Evolutionary conservation across 495 filamentous ascomycete genomes (phyloP), one percentile per base, ranked within the genome.

Genomic region (Lophiostoma macrostomum): DNA sequence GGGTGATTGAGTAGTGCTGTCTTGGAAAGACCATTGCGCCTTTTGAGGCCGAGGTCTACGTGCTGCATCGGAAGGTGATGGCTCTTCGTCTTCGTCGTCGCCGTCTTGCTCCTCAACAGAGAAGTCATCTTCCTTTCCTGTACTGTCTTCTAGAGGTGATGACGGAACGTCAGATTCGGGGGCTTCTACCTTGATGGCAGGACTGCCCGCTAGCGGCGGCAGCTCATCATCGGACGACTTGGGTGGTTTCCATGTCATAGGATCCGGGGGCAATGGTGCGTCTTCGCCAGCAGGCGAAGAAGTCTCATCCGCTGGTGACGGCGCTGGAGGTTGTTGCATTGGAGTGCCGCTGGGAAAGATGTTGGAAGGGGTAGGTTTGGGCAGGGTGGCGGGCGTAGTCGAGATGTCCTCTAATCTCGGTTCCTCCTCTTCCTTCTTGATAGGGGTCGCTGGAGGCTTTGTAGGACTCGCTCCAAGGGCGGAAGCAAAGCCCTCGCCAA

Each of bases 171-270:
- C 68, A 16, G 69, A 65, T 25, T 67, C 58, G 16, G 55, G 64
- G 19, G 65, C 61, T 29, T 72, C 56, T 60, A 66, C 54, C 63
- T 73, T 32, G 60, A 67, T 44, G 60, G 72, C 64, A 48, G 82
- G 85, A 56, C 83, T 82, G 3, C 80, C 82, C 2, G 84, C 84
- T 5, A 87, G 56, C 11, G 83, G 82, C 14, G 75, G 77, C 31
- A 83, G 74, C 18, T 77, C 73, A 10, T 69, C 62, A 10, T 61
- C 57, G 3, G 55, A 25, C 19, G 63, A 41, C 51, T 70, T 67
- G 19, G 51, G 30, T 22, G 57, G 57, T 22, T 64, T 61, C 39
- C 38, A 64, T 13, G 53, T 61, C 16, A 35, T 54, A 0, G 48
- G 48, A 42, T 71, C 42, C n/a, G 67, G 64, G 45, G 74, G 74